A percentile compares a stretch with the other conserved stretches of the same genome.
These are phyloP conservation scores for Lagerstroemia fauriei DNA, from an alignment of 441 rosid species.

Conservation along the genomic window DNA sequence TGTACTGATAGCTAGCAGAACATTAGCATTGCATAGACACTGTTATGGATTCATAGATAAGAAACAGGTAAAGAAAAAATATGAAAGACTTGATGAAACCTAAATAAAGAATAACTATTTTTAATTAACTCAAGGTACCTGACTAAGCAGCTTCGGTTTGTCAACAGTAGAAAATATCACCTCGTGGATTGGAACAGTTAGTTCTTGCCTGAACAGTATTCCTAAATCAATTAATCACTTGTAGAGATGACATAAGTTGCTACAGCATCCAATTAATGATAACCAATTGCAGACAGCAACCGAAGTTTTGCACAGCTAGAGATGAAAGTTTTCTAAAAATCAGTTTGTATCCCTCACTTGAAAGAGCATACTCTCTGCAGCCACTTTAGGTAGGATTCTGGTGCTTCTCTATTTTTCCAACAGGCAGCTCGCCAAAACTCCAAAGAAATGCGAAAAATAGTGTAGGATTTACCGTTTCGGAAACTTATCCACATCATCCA, in stretches of 20 bases:
- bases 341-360: not conserved
- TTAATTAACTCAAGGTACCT: constrained; percentile 42
- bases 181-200: constrained; percentile 55
- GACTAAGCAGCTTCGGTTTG: constrained; percentile 80
- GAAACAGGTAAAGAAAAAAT: not conserved
- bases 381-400: not conserved
- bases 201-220: constrained; percentile 51
- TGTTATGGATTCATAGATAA: not conserved
- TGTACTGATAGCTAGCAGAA: not conserved
- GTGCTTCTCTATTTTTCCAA: not conserved
- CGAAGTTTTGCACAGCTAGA: not conserved
- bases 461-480: constrained; percentile 48
- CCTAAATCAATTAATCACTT: constrained; percentile 9
- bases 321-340: not conserved
- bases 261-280: not conserved
- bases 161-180: constrained; percentile 70
- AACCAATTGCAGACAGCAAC: not conserved
- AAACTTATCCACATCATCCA: constrained; percentile 37
- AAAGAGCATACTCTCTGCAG: not conserved
- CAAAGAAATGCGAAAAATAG: constrained; percentile 1
- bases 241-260: not conserved
- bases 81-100: not conserved
- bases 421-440: not conserved
- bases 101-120: constrained; percentile 16
- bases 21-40: not conserved